Percentiles rank a stretch among this genome's conserved stretches.
phyloP scores from a whole-genome alignment of 2,329 filamentous ascomycete genomes.

The Cytospora chrysosperma region DNA sequence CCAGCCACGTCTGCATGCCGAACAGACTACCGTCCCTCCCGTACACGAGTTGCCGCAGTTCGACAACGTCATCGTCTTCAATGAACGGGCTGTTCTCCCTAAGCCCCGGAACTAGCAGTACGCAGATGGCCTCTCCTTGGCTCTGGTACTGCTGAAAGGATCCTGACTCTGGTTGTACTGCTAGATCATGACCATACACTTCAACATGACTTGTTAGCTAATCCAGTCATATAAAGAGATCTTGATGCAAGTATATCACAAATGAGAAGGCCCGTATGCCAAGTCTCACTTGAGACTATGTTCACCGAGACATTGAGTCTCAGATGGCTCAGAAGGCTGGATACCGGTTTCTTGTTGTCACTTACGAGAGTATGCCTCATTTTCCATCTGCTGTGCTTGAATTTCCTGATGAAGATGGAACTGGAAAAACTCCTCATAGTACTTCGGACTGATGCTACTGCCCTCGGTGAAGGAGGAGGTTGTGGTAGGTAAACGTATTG shows the following conservation, averaged over 20 bases:
- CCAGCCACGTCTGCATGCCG: constrained; percentile 17
- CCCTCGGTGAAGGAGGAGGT: background rate
- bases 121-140: constrained; percentile 15
- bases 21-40: constrained; percentile 4
- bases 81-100: constrained; percentile 28
- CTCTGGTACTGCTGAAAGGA: background rate
- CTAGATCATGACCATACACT: constrained; percentile 25
- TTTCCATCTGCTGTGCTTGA: constrained; percentile 21
- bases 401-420: constrained; percentile 24
- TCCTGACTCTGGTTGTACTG: constrained; percentile 1
- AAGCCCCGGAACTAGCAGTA: constrained; percentile 26
- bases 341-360: background rate
- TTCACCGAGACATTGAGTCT: background rate
- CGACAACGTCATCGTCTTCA: constrained; percentile 27
- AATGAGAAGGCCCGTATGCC: background rate
- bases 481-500: background rate
- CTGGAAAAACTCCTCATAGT: constrained; percentile 26
- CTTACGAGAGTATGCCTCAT: constrained; percentile 19
- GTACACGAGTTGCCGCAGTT: constrained; percentile 27
- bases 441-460: constrained; percentile 1
- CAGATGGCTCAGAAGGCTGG: background rate
- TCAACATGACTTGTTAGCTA: background rate
- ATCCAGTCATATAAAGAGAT: background rate
- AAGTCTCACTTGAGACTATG: background rate
- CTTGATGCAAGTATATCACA: background rate